These are phyloP conservation scores for Microthlaspi erraticum DNA, from an alignment of 345 rosid species.

Conservation along the genomic window DNA sequence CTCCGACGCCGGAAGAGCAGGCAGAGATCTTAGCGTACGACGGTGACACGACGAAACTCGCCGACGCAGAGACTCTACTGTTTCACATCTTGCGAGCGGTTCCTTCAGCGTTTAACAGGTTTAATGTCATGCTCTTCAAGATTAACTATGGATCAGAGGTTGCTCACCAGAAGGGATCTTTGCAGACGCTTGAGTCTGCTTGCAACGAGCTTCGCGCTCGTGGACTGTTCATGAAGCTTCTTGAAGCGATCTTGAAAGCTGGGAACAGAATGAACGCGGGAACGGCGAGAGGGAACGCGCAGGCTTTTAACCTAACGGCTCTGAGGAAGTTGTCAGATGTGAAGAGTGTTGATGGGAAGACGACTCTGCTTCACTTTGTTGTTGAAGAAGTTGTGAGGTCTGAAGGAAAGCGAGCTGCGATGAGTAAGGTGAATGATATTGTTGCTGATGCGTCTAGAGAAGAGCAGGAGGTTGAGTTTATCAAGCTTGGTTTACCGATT, in stretches of 20 bases:
- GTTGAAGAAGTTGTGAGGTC: slow-evolving; percentile 79
- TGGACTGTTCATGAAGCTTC: slow-evolving; percentile 76
- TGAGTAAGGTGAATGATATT: slow-evolving; percentile 50
- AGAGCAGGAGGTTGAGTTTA: slow-evolving; percentile 63
- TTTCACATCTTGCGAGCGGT: slow-evolving; percentile 64
- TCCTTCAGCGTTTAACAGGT: slow-evolving; percentile 74
- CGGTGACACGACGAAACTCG: slow-evolving; percentile 62
- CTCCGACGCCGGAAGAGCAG: slow-evolving; percentile 78
- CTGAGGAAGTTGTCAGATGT: slow-evolving; percentile 84
- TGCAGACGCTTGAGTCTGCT: slow-evolving; percentile 60
- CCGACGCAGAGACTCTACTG: slow-evolving; percentile 77
- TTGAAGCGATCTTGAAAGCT: slow-evolving; percentile 92
- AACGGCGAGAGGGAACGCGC: slow-evolving; percentile 86
- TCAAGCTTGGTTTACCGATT: slow-evolving; percentile 71
- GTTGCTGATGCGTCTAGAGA: slow-evolving; percentile 50
- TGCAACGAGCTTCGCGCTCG: slow-evolving; percentile 76
- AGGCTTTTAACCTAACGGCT: slow-evolving; percentile 73
- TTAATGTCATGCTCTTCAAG: slow-evolving; percentile 79
- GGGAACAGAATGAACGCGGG: slow-evolving; percentile 97
- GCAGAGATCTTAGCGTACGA: slow-evolving; percentile 56
- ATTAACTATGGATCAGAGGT: slow-evolving; percentile 64
- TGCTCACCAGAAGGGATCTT: slow-evolving; percentile 52
- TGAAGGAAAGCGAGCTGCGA: slow-evolving; percentile 75
- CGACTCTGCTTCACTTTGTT: slow-evolving; percentile 84
- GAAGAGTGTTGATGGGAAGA: slow-evolving; percentile 80